Evolutionary conservation across 495 filamentous ascomycete genomes (phyloP).

Genomic region (Pyronema omphalodes): DNA sequence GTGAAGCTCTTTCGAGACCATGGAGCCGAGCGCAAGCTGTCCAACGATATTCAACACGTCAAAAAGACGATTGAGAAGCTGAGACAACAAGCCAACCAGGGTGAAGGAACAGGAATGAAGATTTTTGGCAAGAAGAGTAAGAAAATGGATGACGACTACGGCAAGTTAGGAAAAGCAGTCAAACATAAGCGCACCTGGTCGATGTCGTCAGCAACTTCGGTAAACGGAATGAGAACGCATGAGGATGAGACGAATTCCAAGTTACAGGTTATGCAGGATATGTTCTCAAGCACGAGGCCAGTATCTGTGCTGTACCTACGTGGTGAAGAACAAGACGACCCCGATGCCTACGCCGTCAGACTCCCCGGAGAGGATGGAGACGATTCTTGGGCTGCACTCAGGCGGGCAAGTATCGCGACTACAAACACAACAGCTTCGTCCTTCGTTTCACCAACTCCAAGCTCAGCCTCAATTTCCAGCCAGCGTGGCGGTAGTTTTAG

Average conservation of each 20-base stretch:
- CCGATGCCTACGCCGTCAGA: slow-evolving; percentile 66
- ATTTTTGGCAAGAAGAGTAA: slow-evolving; percentile 77
- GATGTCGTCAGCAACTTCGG: slow-evolving; percentile 69
- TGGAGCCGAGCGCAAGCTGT: slow-evolving; percentile 83
- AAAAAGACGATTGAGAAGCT: slow-evolving; percentile 91
- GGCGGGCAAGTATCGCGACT: slow-evolving; percentile 23
- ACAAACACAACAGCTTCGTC: slow-evolving; percentile 35
- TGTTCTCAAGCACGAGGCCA: slow-evolving; percentile 83
- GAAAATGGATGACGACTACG: slow-evolving; percentile 42
- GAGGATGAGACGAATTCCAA: slow-evolving; percentile 86
- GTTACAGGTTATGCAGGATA: slow-evolving; percentile 68
- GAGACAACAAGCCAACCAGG: slow-evolving; percentile 73
- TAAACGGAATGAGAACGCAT: slow-evolving; percentile 38
- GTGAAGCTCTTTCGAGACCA: slow-evolving; percentile 95
- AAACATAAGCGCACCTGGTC: slow-evolving; percentile 96
- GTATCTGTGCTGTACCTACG: slow-evolving; percentile 69
- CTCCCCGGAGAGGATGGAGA: slow-evolving; percentile 46
- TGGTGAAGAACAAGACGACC: slow-evolving; percentile 72
- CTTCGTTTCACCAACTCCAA: slow-evolving; percentile 55
- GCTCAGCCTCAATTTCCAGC: slow-evolving; percentile 37
- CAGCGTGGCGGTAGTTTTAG: slow-evolving; percentile 29
- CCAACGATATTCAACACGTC: slow-evolving; percentile 82
- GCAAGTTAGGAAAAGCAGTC: slow-evolving; percentile 51
- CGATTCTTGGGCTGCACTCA: slow-evolving; percentile 22
- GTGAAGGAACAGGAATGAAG: slow-evolving; percentile 64